A percentile compares a stretch with the other conserved stretches of the same genome.
Conservation (phyloP, 805 yeast species). For the Candida coquimbonensis region DNA sequence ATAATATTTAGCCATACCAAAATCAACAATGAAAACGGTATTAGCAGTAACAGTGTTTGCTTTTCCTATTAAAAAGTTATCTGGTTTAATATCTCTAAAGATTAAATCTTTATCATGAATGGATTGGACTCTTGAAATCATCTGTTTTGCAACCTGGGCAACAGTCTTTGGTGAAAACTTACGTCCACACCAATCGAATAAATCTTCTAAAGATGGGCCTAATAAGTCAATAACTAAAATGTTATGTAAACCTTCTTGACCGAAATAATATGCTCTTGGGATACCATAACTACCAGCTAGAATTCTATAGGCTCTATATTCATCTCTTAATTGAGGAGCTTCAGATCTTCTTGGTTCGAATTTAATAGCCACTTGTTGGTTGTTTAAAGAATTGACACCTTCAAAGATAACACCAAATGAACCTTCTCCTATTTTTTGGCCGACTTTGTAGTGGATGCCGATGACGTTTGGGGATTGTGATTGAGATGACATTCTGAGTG, state of each 20-base stretch:
- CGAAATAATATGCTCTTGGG: slow-evolving; percentile 96
- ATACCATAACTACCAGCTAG: slow-evolving; percentile 78
- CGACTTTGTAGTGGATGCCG: slow-evolving; percentile 94
- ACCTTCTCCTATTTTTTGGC: slow-evolving; percentile 97
- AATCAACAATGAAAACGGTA: slow-evolving; percentile 83
- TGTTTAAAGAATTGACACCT: slow-evolving; percentile 87
- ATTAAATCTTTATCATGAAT: slow-evolving; percentile 88
- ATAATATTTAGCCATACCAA: slow-evolving; percentile 98
- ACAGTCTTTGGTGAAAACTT: slow-evolving; percentile 83
- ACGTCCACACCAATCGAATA: slow-evolving; percentile 98
- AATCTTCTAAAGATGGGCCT: slow-evolving; percentile 93
- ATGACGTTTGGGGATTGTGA: slow-evolving; percentile 36
- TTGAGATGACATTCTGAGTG: slow-evolving; percentile 1
- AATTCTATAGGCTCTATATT: slow-evolving; percentile 89
- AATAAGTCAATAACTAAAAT: slow-evolving; percentile 88
- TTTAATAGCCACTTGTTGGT: slow-evolving; percentile 91
- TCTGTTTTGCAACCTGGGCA: slow-evolving; percentile 89
- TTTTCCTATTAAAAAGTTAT: slow-evolving; percentile 89
- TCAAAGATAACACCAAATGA: slow-evolving; percentile 97
- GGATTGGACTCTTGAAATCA: slow-evolving; percentile 80
- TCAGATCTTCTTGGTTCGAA: slow-evolving; percentile 96
- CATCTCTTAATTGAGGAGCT: slow-evolving; percentile 96
- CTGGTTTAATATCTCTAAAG: slow-evolving; percentile 96
- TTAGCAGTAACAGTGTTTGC: slow-evolving; percentile 82
- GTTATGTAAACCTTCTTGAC: slow-evolving; percentile 96